Evolutionary conservation across 129 eudicot genomes (phyloP), one percentile per base, ranked within the genome.

Genomic region (Flaveria linearis): DNA sequence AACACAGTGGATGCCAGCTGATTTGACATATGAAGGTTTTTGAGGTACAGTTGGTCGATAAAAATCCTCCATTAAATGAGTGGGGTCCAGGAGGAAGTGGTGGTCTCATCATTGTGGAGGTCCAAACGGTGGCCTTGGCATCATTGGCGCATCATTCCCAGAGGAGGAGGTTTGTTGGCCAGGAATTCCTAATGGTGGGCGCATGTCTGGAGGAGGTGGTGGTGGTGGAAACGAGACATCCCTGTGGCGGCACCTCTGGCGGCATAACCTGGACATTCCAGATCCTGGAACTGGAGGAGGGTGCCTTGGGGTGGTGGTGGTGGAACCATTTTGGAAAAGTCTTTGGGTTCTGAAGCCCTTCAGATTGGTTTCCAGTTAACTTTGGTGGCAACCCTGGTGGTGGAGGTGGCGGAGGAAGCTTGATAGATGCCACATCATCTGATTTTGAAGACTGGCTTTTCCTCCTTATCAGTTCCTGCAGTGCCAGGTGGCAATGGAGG

Each of bases 81-180:
- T 93, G 98, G 14, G 97, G 98, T 9, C 97, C 98, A 2, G 97
- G 98, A 8, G 97, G 98, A 74, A 93, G 98, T 57, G 98, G 98
- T 28, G 97, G 98, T 75, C 97, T 93, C 97, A 91, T 88, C 98
- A 91, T 88, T 68, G 90, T 4, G 92, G 97, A 36, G 89, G 96
- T 60, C 97, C 97, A 42, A 85, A 91, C 39, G 91, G 97, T 2
- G 93, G 91, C 79, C 92, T 84, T 77, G 89, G 91, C 76, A 91
- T 65, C 46, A 87, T 78, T 8, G 93, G 94, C 26, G 85, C 96
- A 88, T 85, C 81, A 88, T 83, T 69, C 97, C 97, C 28, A 89
- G 89, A 12, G 89, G 92, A 76, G 69, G 87, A 16, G 74, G 79
- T 25, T n/a, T 64, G 89, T 57, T 84, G 97, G 47, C 93, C 96